Percentiles rank a stretch among this genome's conserved stretches.
Evolutionary conservation across 1,284 basidiomycete species (phyloP).

Genomic region (Tilletia horrida): DNA sequence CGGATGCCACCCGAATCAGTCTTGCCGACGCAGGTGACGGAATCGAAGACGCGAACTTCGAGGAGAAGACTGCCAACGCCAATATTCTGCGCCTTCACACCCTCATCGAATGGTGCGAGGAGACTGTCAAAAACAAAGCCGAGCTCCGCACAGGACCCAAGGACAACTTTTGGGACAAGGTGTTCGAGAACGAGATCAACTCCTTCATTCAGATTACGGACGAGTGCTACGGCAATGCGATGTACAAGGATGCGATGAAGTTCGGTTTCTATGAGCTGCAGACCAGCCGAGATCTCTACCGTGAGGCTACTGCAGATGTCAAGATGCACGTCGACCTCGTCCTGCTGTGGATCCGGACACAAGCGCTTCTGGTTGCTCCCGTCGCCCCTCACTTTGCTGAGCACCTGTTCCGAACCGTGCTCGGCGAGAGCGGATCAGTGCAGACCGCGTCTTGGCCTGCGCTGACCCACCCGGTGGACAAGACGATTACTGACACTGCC

Average conservation of each 20-base stretch:
- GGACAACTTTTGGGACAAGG: constrained; percentile 63
- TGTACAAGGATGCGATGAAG: constrained; percentile 94
- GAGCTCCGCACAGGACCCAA: constrained; percentile 64
- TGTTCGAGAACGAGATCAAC: constrained; percentile 90
- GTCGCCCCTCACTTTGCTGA: constrained; percentile 94
- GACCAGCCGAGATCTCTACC: constrained; percentile 89
- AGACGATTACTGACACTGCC: constrained; percentile 62
- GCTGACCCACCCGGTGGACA: constrained; percentile 59
- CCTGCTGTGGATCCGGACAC: constrained; percentile 75
- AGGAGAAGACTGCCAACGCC: constrained; percentile 97
- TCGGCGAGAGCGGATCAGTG: constrained; percentile 75
- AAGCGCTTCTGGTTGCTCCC: constrained; percentile 76
- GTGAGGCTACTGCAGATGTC: constrained; percentile 74
- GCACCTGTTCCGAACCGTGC: constrained; percentile 71
- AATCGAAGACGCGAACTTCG: constrained; percentile 96
- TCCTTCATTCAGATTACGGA: constrained; percentile 76
- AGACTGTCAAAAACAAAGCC: constrained; percentile 65
- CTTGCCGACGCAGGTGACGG: constrained; percentile 97
- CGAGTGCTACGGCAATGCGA: constrained; percentile 63
- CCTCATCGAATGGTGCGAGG: constrained; percentile 85
- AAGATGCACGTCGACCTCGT: constrained; percentile 81
- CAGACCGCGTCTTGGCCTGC: constrained; percentile 78
- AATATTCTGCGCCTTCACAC: constrained; percentile 93
- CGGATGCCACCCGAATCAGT: constrained; percentile 84
- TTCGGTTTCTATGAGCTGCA: constrained; percentile 95